These are phyloP conservation scores for Colletotrichum zoysiae DNA, from an alignment of 2,329 filamentous ascomycete genomes.

Conservation along the genomic window DNA sequence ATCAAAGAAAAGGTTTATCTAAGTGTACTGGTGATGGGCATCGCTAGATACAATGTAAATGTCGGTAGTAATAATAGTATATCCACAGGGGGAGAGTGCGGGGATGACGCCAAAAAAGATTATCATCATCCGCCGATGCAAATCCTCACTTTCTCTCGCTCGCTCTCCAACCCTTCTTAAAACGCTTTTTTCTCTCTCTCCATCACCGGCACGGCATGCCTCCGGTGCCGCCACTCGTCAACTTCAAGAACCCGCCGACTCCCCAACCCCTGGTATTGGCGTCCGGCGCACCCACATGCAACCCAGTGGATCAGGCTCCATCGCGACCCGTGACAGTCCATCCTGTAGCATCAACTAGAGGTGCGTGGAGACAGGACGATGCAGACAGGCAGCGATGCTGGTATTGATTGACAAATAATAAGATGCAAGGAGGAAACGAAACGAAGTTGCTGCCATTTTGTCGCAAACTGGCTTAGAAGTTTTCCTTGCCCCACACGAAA, in stretches of 20 bases:
- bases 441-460: conserved; percentile 34
- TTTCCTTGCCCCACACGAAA: conserved; percentile 78
- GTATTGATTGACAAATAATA: conserved; percentile 38
- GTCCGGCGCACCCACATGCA: conserved; percentile 39
- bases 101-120: conserved; percentile 36
- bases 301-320: conserved; percentile 31
- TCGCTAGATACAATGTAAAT: conserved; percentile 42
- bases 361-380: conserved; percentile 1
- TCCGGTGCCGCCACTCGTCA: neutral
- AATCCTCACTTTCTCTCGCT: conserved; percentile 10
- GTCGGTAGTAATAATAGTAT: conserved; percentile 41
- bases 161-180: neutral
- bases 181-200: conserved; percentile 7
- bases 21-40: conserved; percentile 41
- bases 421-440: conserved; percentile 41
- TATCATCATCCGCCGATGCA: conserved; percentile 42
- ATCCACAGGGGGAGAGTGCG: conserved; percentile 38
- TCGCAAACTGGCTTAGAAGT: conserved; percentile 62
- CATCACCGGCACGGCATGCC: conserved; percentile 19
- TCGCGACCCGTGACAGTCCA: conserved; percentile 10
- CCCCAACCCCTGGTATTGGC: conserved; percentile 12
- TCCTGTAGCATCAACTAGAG: neutral
- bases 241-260: conserved; percentile 24
- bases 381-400: conserved; percentile 27
- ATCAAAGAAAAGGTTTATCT: conserved; percentile 30